Evolutionary conservation across 208 protist species (phyloP), one percentile per base, ranked within the genome.

Genomic region (Leishmania braziliensis): DNA sequence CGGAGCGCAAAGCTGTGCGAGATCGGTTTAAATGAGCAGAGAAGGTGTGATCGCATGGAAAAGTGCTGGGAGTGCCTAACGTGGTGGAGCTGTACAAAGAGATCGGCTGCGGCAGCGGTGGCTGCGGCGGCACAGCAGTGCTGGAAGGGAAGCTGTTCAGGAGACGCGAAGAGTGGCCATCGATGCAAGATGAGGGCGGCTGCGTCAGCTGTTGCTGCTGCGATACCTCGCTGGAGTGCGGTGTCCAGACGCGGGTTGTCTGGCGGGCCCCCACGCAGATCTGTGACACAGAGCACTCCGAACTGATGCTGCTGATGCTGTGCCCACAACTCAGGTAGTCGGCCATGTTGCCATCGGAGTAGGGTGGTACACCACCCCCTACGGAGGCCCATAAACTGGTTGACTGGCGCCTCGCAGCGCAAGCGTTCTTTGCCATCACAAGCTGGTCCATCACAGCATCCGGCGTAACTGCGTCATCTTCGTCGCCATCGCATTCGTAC

Each of bases 181-280:
- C 69, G 1, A 16, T 36, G 39, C 26, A 43, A 33, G 63, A 73
- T 5, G 76, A 77, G 8, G 70, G 48, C 18, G 18, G 50, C 9
- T 29, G 68, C 29, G 16, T 51, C 0, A 74, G 6, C 16, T 72
- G 70, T 1, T 43, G 50, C 72, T 39, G 48, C 70, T 76, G 81
- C 58, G 81, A 80, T 23, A 54, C 51, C 8, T 84, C 81, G 46
- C 76, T 77, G 14, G 70, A 20, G 39, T 80, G 75, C 36, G 81
- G 76, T 10, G 69, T 81, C 81, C 81, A 84, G 3, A 80, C 81
- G 26, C 81, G 81, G 60, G 81, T 84, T 20, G 81, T 81, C 70
- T 84, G 76, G 5, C 36, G 51, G 8, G 76, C 81, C 12, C 75
- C 76, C 1, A 26, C 68, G 33, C 50, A 53, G 23, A 77, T 84